Conservation (phyloP, 2,329 filamentous ascomycete genomes). For the Talaromyces sp. region DNA sequence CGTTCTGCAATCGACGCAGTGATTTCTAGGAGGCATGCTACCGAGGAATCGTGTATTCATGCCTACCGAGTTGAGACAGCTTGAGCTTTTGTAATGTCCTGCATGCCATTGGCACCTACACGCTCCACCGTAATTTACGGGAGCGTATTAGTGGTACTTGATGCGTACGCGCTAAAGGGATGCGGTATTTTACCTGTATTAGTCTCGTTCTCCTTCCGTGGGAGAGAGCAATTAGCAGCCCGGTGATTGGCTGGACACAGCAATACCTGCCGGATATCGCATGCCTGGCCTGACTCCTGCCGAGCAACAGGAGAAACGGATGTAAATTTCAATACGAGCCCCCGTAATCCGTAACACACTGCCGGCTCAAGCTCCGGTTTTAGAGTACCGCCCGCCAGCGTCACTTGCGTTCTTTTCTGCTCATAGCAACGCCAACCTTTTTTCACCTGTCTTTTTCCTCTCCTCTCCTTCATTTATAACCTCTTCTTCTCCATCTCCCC, state of each 20-base stretch:
- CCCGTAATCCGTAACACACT: conserved; percentile 27
- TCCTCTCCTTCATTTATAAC: conserved; percentile 30
- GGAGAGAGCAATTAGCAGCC: conserved; percentile 4
- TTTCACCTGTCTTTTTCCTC: conserved; percentile 37
- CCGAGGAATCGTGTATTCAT: neutral
- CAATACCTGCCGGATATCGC: conserved; percentile 10
- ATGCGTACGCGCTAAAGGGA: neutral
- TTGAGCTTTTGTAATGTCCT: conserved; percentile 13
- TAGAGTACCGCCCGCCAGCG: conserved; percentile 22
- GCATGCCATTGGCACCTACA: conserved; percentile 10
- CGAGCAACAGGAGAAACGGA: conserved; percentile 4
- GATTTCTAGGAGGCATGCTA: neutral
- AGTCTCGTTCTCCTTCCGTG: neutral
- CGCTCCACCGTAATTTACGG: conserved; percentile 12
- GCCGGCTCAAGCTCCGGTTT: conserved; percentile 40
- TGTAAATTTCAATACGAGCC: conserved; percentile 10
- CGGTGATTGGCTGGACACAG: conserved; percentile 4
- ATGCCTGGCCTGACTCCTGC: neutral
- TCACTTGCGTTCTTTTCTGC: conserved; percentile 32
- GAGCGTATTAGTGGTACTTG: neutral
- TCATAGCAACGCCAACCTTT: conserved; percentile 35
- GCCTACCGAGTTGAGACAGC: neutral
- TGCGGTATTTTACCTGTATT: conserved; percentile 14
- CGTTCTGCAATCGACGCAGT: too few relatives aligned
- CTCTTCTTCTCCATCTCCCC: conserved; percentile 33